Evolutionary conservation across 768 basidiomycete genomes (phyloP).

Genomic region (Pulveroboletus sp.): DNA sequence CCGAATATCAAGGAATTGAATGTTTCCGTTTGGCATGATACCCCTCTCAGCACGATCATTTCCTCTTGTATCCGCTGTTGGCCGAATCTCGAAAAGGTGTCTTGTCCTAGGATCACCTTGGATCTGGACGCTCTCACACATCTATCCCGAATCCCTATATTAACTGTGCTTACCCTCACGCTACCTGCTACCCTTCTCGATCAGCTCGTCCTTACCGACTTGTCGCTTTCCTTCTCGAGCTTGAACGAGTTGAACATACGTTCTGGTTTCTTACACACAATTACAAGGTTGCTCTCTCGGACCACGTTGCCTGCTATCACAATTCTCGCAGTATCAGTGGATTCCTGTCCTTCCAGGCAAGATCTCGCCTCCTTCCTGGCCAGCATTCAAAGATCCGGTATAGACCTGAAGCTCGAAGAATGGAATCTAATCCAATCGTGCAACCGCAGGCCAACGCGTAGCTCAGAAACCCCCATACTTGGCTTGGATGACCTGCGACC

Average conservation of each 20-base stretch:
- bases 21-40: neutral
- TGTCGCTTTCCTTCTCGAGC: neutral
- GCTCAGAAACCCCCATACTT: neutral
- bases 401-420: neutral
- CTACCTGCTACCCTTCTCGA: neutral
- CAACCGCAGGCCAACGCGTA: no score
- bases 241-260: neutral
- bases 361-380: neutral
- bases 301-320: neutral
- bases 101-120: slow-evolving; percentile 1
- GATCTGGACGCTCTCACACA: neutral
- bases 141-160: neutral
- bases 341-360: neutral
- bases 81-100: neutral
- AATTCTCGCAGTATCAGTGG: neutral
- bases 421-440: no score
- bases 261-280: neutral
- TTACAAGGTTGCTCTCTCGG: neutral
- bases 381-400: neutral
- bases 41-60: neutral
- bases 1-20: neutral
- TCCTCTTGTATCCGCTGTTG: slow-evolving; percentile 3
- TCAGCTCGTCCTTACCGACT: neutral
- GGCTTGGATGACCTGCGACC: neutral
- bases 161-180: neutral